Evolutionary conservation across 2,329 filamentous ascomycete genomes (phyloP).

Genomic region (Alternaria incomplexa): DNA sequence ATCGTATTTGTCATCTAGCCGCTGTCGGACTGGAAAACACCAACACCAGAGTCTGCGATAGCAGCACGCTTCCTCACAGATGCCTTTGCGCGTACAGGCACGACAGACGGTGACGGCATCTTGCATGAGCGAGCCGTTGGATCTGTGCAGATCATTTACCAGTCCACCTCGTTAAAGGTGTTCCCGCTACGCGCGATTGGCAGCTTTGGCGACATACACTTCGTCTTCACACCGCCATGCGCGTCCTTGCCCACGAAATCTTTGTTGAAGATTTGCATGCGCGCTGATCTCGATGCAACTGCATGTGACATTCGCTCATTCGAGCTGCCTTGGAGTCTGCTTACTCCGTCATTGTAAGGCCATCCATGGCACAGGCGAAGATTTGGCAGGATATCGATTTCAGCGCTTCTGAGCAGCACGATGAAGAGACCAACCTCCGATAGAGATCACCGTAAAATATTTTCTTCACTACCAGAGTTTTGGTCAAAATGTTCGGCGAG

Average conservation of each 20-base stretch:
- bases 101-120: slow-evolving; percentile 8
- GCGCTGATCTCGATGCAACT: background rate
- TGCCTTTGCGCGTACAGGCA: slow-evolving; percentile 1
- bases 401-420: background rate
- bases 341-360: background rate
- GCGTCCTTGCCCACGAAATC: background rate
- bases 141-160: slow-evolving; percentile 17
- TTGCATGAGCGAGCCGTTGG: slow-evolving; percentile 14
- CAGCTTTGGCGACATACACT: slow-evolving; percentile 21
- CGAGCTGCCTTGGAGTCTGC: background rate
- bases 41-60: background rate
- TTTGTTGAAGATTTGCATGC: background rate
- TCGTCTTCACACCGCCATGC: slow-evolving; percentile 13
- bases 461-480: background rate
- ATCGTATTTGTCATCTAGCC: slow-evolving; percentile 14
- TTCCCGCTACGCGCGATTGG: slow-evolving; percentile 25
- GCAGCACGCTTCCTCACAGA: background rate
- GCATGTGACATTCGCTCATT: background rate
- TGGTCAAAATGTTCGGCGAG: background rate
- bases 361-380: background rate
- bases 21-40: slow-evolving; percentile 1
- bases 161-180: slow-evolving; percentile 7
- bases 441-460: background rate
- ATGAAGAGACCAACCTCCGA: background rate
- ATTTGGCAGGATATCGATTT: background rate